These are phyloP conservation scores for Emergomyces orientalis DNA, from an alignment of 2,329 filamentous ascomycete genomes.

Conservation along the genomic window DNA sequence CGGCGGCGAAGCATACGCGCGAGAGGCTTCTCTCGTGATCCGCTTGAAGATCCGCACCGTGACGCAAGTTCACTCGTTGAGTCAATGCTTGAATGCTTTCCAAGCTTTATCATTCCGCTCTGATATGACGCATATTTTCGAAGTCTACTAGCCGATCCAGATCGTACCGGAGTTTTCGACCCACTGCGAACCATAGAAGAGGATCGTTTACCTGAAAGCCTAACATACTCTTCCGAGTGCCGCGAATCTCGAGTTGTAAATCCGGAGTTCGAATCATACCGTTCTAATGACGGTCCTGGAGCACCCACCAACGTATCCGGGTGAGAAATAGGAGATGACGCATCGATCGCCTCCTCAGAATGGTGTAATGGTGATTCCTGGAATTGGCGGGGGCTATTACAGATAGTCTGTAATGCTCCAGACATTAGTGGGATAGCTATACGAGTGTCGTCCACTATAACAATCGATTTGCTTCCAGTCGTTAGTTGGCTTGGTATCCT, in stretches of 20 bases:
- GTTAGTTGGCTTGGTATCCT: slow-evolving; percentile 52
- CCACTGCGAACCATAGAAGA: slow-evolving; percentile 21
- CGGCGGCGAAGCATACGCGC: slow-evolving; percentile 56
- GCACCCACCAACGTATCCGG: slow-evolving; percentile 1
- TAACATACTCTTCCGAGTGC: slow-evolving; percentile 1
- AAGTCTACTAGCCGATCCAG: slow-evolving; percentile 29
- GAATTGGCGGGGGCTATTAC: not conserved
- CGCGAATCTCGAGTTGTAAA: not conserved
- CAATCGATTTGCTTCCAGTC: slow-evolving; percentile 75
- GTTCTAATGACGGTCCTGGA: slow-evolving; percentile 5
- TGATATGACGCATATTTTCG: slow-evolving; percentile 40
- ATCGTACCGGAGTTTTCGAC: slow-evolving; percentile 21
- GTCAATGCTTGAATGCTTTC: slow-evolving; percentile 22
- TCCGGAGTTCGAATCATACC: not conserved
- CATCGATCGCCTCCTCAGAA: not conserved
- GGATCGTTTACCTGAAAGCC: slow-evolving; percentile 1
- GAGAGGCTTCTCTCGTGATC: slow-evolving; percentile 20
- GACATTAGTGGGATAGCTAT: slow-evolving; percentile 32
- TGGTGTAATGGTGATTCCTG: not conserved
- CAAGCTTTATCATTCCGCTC: slow-evolving; percentile 31
- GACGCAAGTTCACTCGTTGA: slow-evolving; percentile 5
- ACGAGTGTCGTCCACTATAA: slow-evolving; percentile 66
- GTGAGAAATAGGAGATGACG: slow-evolving; percentile 1
- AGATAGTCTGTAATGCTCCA: slow-evolving; percentile 23
- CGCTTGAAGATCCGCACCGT: slow-evolving; percentile 12